A percentile compares a stretch with the other conserved stretches of the same genome.
These are phyloP conservation scores for Schoenoplectus tabernaemontani DNA, from an alignment of 202 grass and related monocot genomes.

Conservation along the genomic window DNA sequence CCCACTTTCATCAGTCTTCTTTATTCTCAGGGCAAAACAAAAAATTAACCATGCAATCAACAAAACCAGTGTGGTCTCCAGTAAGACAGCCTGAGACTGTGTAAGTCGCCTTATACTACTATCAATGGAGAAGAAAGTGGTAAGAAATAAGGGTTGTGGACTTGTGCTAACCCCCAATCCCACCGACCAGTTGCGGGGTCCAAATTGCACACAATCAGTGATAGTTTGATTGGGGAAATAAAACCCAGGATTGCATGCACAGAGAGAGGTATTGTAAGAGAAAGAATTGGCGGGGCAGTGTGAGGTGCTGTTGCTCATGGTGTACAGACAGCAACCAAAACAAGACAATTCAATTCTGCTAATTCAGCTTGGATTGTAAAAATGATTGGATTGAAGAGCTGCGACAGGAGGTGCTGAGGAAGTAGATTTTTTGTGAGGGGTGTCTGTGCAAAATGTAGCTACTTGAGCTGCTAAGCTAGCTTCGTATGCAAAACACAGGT, in stretches of 20 bases:
- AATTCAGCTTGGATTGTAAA: background rate
- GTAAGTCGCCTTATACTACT: conserved; percentile 68
- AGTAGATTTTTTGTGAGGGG: background rate
- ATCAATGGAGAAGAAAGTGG: conserved; percentile 58
- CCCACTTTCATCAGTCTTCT: conserved; percentile 28
- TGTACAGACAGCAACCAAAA: background rate
- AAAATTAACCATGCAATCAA: conserved; percentile 66
- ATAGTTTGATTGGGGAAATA: conserved; percentile 37
- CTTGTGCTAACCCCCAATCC: conserved; percentile 38
- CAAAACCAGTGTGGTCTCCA: conserved; percentile 38
- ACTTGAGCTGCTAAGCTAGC: background rate
- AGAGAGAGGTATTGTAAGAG: conserved; percentile 57
- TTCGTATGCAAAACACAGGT: background rate
- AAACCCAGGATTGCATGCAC: conserved; percentile 73
- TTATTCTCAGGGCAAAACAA: conserved; percentile 55
- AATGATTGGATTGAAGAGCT: background rate
- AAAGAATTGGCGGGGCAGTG: conserved; percentile 57
- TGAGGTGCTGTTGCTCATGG: conserved; percentile 9
- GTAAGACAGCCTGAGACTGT: conserved; percentile 82
- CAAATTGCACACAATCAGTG: conserved; percentile 9
- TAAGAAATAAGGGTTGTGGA: conserved; percentile 56
- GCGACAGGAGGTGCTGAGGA: background rate
- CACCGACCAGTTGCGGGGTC: conserved; percentile 51
- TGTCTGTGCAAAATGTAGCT: background rate
- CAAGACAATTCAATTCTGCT: background rate